Percentiles rank a stretch among this genome's conserved stretches.
Conservation (phyloP, 2,329 filamentous ascomycete species). For the Fusarium floridanum region DNA sequence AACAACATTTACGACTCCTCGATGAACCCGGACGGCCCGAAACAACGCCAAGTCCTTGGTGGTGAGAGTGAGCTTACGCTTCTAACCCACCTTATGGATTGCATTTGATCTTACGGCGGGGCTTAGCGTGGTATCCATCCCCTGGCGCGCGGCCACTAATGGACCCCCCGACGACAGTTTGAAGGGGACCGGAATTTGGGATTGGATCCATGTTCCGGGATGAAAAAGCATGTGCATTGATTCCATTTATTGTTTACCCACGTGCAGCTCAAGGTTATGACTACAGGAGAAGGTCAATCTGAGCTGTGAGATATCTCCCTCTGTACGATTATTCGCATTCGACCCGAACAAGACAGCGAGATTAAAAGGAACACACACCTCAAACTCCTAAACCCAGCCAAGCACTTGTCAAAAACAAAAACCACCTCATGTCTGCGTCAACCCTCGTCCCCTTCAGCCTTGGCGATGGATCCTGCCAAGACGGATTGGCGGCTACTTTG, state of each 20-base stretch:
- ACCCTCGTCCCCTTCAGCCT: not conserved
- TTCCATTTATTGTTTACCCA: slow-evolving; percentile 15
- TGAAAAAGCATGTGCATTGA: not conserved
- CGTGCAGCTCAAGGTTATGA: not conserved
- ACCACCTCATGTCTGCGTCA: slow-evolving; percentile 5
- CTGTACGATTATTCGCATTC: not conserved
- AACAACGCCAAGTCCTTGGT: slow-evolving; percentile 5
- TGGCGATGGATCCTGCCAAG: slow-evolving; percentile 31
- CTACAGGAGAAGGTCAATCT: not conserved
- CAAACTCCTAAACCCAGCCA: slow-evolving; percentile 5
- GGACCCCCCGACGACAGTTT: not conserved
- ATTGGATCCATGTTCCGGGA: not conserved
- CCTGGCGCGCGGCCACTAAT: not conserved
- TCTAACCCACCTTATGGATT: not conserved
- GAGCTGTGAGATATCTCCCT: not conserved
- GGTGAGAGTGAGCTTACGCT: slow-evolving; percentile 6
- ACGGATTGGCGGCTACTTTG: slow-evolving; percentile 23
- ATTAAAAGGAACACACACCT: slow-evolving; percentile 31
- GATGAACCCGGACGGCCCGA: slow-evolving; percentile 1
- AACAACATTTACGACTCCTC: not conserved
- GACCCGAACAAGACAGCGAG: not conserved
- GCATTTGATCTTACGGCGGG: not conserved
- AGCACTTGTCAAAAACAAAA: not conserved
- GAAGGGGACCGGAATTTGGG: not conserved
- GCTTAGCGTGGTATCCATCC: not conserved